phyloP scores from a whole-genome alignment of 2,329 filamentous ascomycete genomes.

The Sphaerulina vaccinii region DNA sequence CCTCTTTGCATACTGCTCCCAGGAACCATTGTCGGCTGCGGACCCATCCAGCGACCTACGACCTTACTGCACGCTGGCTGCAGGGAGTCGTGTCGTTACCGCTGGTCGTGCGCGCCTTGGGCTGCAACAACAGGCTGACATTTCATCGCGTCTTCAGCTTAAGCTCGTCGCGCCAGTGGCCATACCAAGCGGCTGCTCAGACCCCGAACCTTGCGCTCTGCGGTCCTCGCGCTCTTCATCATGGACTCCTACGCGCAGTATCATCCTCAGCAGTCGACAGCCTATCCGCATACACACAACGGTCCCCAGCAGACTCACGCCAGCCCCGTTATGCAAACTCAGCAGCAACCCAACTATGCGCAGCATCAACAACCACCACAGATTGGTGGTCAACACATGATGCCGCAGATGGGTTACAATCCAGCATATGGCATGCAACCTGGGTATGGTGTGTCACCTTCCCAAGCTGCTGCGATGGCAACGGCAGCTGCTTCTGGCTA shows the following conservation, averaged over 20 bases:
- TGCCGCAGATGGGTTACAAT: constrained; percentile 76
- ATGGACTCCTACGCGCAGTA: constrained; percentile 52
- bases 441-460: constrained; percentile 73
- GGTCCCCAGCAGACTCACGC: constrained; percentile 62
- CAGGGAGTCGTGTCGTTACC: constrained; percentile 7
- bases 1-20: constrained; percentile 13
- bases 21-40: constrained; percentile 3
- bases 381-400: constrained; percentile 44
- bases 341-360: constrained; percentile 54
- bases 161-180: constrained; percentile 15
- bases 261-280: constrained; percentile 45
- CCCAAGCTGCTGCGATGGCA: constrained; percentile 89
- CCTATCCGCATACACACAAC: constrained; percentile 43
- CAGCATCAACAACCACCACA: constrained; percentile 62
- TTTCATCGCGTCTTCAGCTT: constrained; percentile 23
- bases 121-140: constrained; percentile 27
- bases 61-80: constrained; percentile 9
- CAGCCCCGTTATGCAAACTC: constrained; percentile 74
- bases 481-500: constrained; percentile 89
- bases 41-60: neutral
- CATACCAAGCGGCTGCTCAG: constrained; percentile 15
- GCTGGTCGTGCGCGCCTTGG: constrained; percentile 17
- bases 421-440: constrained; percentile 69
- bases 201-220: constrained; percentile 24
- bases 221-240: constrained; percentile 30